phyloP scores from a whole-genome alignment of 345 rosid species.

The Rhizophora apiculata region DNA sequence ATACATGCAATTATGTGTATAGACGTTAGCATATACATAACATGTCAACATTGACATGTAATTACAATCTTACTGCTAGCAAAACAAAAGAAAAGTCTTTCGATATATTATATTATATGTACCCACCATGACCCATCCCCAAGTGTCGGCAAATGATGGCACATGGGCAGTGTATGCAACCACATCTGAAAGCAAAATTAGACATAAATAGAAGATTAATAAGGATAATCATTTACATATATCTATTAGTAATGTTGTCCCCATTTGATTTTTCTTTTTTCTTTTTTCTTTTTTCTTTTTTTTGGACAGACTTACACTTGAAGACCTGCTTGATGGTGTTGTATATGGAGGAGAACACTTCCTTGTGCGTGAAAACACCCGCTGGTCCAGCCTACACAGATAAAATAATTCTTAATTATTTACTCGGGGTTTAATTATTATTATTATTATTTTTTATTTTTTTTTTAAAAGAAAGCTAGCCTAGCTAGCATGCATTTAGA shows the following conservation, averaged over 20 bases:
- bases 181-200: constrained; percentile 48
- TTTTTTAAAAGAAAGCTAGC: background rate
- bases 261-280: background rate
- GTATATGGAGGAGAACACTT: constrained; percentile 86
- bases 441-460: background rate
- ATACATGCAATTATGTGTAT: background rate
- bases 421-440: background rate
- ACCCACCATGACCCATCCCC: constrained; percentile 98
- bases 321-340: constrained; percentile 90
- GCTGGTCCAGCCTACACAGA: constrained; percentile 86
- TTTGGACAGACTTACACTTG: constrained; percentile 51
- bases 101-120: background rate
- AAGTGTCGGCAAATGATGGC: constrained; percentile 94
- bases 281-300: background rate
- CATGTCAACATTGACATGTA: background rate
- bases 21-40: background rate
- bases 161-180: constrained; percentile 88
- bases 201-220: background rate
- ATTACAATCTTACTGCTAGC: background rate
- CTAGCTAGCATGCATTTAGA: background rate
- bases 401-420: background rate
- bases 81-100: background rate
- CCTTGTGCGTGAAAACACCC: constrained; percentile 90
- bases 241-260: background rate
- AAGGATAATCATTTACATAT: too few relatives aligned